These are phyloP conservation scores for Spencermartinsiella europaea DNA, from an alignment of 805 yeast species.

Conservation along the genomic window DNA sequence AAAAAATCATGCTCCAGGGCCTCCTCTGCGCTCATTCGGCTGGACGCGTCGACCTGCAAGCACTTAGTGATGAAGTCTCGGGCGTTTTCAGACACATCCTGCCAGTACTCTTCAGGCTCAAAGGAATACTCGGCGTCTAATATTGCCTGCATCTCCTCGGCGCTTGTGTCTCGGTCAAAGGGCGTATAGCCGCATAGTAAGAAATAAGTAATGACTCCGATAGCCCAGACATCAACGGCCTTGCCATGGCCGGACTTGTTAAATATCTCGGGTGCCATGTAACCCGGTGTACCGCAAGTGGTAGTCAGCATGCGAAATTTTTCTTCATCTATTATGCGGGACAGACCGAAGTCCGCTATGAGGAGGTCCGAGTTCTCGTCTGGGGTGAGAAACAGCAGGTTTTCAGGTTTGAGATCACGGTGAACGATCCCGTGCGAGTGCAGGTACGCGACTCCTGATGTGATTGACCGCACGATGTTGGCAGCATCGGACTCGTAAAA, in stretches of 20 bases:
- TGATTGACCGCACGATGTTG: slow-evolving; percentile 44
- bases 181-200: slow-evolving; percentile 73
- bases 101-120: slow-evolving; percentile 59
- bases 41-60: slow-evolving; percentile 40
- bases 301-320: slow-evolving; percentile 38
- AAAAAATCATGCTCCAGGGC: slow-evolving; percentile 45
- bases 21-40: slow-evolving; percentile 44
- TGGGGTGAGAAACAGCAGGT: slow-evolving; percentile 46
- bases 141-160: slow-evolving; percentile 65
- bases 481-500: slow-evolving; percentile 47
- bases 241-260: slow-evolving; percentile 48
- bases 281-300: slow-evolving; percentile 65
- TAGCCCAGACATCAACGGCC: slow-evolving; percentile 70
- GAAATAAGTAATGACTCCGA: slow-evolving; percentile 67
- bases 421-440: slow-evolving; percentile 60
- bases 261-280: slow-evolving; percentile 70
- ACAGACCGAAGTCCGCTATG: slow-evolving; percentile 63
- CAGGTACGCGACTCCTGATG: slow-evolving; percentile 52
- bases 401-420: slow-evolving; percentile 70
- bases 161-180: slow-evolving; percentile 66
- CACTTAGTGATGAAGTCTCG: slow-evolving; percentile 55
- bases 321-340: slow-evolving; percentile 42
- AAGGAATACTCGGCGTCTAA: slow-evolving; percentile 50
- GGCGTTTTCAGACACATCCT: slow-evolving; percentile 46
- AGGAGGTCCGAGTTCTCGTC: slow-evolving; percentile 39